phyloP scores from a whole-genome alignment of 2,329 filamentous ascomycete species.

The Penicillium olsonii region DNA sequence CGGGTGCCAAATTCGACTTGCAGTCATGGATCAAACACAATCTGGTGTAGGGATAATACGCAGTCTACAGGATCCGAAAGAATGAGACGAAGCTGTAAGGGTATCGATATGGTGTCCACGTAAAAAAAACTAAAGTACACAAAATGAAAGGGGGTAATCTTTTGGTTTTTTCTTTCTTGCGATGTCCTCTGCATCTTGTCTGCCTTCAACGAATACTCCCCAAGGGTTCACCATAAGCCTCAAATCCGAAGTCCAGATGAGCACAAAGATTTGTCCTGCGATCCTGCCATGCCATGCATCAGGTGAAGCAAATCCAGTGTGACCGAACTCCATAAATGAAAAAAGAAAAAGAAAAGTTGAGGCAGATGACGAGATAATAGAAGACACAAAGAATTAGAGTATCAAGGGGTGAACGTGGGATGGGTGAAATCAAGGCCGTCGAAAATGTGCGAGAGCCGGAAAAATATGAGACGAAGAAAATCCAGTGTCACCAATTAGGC shows the following conservation, averaged over 20 bases:
- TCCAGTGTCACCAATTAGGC: slow-evolving; percentile 26
- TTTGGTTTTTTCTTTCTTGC: slow-evolving; percentile 19
- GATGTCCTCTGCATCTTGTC: slow-evolving; percentile 15
- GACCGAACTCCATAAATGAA: slow-evolving; percentile 18
- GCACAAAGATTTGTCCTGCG: neutral
- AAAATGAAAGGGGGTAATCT: slow-evolving; percentile 16
- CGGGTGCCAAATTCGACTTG: too few relatives aligned
- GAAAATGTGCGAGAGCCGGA: slow-evolving; percentile 16
- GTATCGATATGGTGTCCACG: slow-evolving; percentile 38
- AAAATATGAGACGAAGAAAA: slow-evolving; percentile 17
- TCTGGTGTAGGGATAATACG: too few relatives aligned
- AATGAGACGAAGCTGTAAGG: slow-evolving; percentile 31
- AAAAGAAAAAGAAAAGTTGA: slow-evolving; percentile 19
- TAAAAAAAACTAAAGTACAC: slow-evolving; percentile 33
- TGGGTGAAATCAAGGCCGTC: slow-evolving; percentile 15
- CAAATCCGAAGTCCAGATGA: neutral
- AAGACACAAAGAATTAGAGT: slow-evolving; percentile 31
- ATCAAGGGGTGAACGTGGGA: slow-evolving; percentile 19
- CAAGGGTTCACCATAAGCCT: neutral
- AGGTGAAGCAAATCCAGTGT: slow-evolving; percentile 1
- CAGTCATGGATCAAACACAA: too few relatives aligned
- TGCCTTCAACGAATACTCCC: slow-evolving; percentile 7
- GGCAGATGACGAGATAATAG: slow-evolving; percentile 23
- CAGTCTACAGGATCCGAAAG: slow-evolving; percentile 1
- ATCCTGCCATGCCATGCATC: neutral